A percentile compares a stretch with the other conserved stretches of the same genome.
Conservation (phyloP, 2,329 filamentous ascomycete genomes). For the Penicillium psychrosexuale region DNA sequence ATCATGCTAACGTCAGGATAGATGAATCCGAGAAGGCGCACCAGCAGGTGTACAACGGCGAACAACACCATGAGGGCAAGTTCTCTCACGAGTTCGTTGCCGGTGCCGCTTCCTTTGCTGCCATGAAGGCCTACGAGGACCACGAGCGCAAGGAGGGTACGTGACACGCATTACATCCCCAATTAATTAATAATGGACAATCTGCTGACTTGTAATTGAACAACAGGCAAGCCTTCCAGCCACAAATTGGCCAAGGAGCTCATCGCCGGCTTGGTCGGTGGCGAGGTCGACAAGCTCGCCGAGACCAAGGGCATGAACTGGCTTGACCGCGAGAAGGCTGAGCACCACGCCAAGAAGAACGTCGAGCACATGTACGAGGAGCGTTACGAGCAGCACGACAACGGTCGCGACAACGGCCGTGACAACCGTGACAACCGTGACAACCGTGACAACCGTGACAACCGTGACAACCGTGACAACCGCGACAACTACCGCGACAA, state of each 20-base stretch:
- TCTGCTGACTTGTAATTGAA: not conserved
- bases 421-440: too few relatives aligned
- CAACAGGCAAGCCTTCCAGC: slow-evolving; percentile 65
- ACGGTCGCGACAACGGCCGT: too few relatives aligned
- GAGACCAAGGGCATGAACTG: slow-evolving; percentile 67
- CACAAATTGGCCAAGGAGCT: slow-evolving; percentile 77
- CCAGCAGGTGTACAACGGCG: slow-evolving; percentile 52
- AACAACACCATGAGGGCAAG: slow-evolving; percentile 56
- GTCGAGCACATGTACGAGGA: slow-evolving; percentile 60
- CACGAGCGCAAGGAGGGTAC: slow-evolving; percentile 66
- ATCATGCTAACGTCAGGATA: slow-evolving; percentile 24
- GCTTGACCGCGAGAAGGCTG: slow-evolving; percentile 58
- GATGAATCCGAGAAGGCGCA: slow-evolving; percentile 54
- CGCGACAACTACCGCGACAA: too few relatives aligned
- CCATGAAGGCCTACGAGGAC: slow-evolving; percentile 77
- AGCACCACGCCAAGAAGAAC: slow-evolving; percentile 57
- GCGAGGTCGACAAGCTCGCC: slow-evolving; percentile 71
- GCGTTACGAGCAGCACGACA: slow-evolving; percentile 50
- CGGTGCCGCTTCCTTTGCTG: slow-evolving; percentile 73
- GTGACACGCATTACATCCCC: slow-evolving; percentile 12
- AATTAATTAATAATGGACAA: not conserved
- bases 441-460: too few relatives aligned
- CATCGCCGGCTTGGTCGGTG: slow-evolving; percentile 67
- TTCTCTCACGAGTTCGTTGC: slow-evolving; percentile 71
- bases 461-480: too few relatives aligned